Evolutionary conservation across 306 rosid genomes (phyloP), one percentile per base, ranked within the genome.

Genomic region (Vicia faba): DNA sequence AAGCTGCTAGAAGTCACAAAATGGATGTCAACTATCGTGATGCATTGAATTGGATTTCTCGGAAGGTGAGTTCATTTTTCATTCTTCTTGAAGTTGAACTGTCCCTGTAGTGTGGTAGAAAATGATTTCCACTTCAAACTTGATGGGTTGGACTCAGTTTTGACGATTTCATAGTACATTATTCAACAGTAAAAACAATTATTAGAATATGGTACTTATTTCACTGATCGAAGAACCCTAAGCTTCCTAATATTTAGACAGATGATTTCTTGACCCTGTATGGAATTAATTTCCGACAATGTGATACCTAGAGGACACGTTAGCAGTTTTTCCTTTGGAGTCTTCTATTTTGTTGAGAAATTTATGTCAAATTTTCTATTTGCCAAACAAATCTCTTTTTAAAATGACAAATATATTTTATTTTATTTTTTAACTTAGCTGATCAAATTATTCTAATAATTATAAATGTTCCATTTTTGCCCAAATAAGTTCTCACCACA

Each of bases 31-130:
- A 88, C 90, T 93, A 93, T 71, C 96, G 92, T 4, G 85, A 78
- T 59, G 99, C 97, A 3, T 86, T 93, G 58, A 93, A 93, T 74
- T 86, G 96, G 99, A 88, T 93, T 77, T 93, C 99, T 69, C 84
- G 99, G 75, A 93, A 88, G 97, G 99, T 93, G 49, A 75, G 80
- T 69, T 72, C 49, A 5, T 50, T 25, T 56, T 38, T 18, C 66
- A 6, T 23, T 3, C 13, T 39, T 33, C 48, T 15, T 36, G 15
- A 50, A 14, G 56, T 72, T 59, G 49, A 75, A 45, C 39, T 16
- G 66, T 35, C 46, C 68, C 49, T 44, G 7, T 11, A 3, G 4
- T 1, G 7, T 18, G 4, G 5, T 16, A 18, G 31, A 5, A 60
- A 36, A 60, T 36, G 46, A 10, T 36, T 16, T 36, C 14, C 13